Conservation (phyloP, 2,329 filamentous ascomycete genomes). For the Aspergillus spinulosporus region DNA sequence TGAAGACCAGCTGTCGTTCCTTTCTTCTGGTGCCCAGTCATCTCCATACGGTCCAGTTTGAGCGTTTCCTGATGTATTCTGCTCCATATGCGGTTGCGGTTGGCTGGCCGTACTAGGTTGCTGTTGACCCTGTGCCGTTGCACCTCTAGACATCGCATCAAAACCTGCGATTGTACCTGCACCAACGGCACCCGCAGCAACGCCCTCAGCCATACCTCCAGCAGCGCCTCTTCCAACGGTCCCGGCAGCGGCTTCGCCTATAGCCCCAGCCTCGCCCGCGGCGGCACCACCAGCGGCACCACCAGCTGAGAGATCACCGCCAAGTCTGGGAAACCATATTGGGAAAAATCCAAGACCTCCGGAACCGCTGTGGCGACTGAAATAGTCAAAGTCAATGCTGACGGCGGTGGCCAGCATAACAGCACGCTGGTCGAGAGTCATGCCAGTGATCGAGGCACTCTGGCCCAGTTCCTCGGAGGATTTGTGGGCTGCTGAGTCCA, state of each 20-base stretch:
- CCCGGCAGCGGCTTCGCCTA: constrained; percentile 40
- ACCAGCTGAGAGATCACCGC: constrained; percentile 42
- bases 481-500: constrained; percentile 59
- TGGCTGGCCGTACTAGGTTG: constrained; percentile 18
- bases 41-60: constrained; percentile 29
- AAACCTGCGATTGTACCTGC: constrained; percentile 64
- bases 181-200: constrained; percentile 50
- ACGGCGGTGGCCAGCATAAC: constrained; percentile 68
- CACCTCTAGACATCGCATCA: constrained; percentile 61
- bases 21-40: constrained; percentile 28
- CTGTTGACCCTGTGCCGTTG: constrained; percentile 34
- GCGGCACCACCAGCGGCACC: constrained; percentile 41
- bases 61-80: constrained; percentile 16
- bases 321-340: constrained; percentile 51
- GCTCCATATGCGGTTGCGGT: constrained; percentile 1
- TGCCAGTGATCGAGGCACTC: constrained; percentile 43
- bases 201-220: constrained; percentile 41
- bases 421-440: constrained; percentile 66
- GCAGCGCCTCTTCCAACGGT: constrained; percentile 41
- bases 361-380: constrained; percentile 58
- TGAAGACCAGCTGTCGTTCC: constrained; percentile 24
- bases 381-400: constrained; percentile 67
- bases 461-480: constrained; percentile 32
- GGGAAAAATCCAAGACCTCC: constrained; percentile 55
- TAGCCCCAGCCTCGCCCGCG: constrained; percentile 39